Percentiles rank a stretch among this genome's conserved stretches.
These are phyloP conservation scores for Rhizoclosmatium globosum DNA, from an alignment of 192 early-diverging fungal species.

Conservation along the genomic window DNA sequence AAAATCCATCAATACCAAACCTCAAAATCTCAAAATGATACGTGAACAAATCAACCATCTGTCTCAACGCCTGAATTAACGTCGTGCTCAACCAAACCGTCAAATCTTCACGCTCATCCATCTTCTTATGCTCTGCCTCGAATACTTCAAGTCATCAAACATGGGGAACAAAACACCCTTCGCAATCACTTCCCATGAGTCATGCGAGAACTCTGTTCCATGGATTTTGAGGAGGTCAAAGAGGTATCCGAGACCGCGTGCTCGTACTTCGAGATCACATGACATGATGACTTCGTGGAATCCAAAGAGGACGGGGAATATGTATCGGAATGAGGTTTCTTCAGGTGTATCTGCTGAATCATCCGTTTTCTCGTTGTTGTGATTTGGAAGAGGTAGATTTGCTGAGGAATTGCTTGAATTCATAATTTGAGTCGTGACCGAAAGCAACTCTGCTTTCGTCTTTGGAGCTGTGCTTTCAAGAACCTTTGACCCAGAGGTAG, in stretches of 20 bases:
- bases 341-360: conserved; percentile 40
- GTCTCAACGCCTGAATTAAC: conserved; percentile 88
- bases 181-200: conserved; percentile 83
- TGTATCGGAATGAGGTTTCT: conserved; percentile 61
- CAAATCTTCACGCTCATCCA: conserved; percentile 85
- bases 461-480: not conserved
- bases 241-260: conserved; percentile 81
- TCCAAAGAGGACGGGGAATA: conserved; percentile 88
- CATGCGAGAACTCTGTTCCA: conserved; percentile 72
- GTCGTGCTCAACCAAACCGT: conserved; percentile 95
- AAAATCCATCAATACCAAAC: conserved; percentile 77
- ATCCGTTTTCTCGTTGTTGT: not conserved
- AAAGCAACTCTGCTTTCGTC: not conserved
- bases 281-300: conserved; percentile 91
- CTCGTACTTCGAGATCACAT: conserved; percentile 90
- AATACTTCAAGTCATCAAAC: conserved; percentile 83
- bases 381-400: not conserved
- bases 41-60: conserved; percentile 84
- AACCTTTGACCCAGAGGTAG: conserved; percentile 21
- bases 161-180: conserved; percentile 91
- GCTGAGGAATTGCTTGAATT: conserved; percentile 8
- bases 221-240: conserved; percentile 84
- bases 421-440: not conserved
- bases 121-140: conserved; percentile 62
- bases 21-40: conserved; percentile 75